Percentiles rank a stretch among this genome's conserved stretches.
phyloP scores from a whole-genome alignment of 2,329 filamentous ascomycete genomes.

The Pseudocercospora musae region DNA sequence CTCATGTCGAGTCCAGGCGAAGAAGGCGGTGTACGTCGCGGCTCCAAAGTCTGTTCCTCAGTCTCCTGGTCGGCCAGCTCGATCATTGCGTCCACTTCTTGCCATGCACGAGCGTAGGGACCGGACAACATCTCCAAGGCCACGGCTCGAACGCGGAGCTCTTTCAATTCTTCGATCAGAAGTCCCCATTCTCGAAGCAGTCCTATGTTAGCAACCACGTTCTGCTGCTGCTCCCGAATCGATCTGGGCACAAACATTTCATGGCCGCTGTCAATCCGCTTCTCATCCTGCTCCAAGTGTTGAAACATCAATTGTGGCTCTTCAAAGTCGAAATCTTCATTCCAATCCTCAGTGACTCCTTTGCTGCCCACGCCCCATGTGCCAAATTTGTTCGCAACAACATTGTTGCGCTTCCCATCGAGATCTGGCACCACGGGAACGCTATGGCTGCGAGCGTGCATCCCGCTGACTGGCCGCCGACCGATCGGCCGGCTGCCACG shows the following conservation, averaged over 20 bases:
- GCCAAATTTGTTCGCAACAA: conserved; percentile 68
- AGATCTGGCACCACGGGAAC: conserved; percentile 67
- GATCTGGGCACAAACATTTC: conserved; percentile 71
- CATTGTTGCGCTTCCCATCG: conserved; percentile 50
- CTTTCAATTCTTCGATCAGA: conserved; percentile 78
- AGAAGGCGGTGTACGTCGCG: conserved; percentile 54
- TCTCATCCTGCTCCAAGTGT: conserved; percentile 34
- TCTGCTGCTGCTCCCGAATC: conserved; percentile 77
- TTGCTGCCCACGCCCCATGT: conserved; percentile 81
- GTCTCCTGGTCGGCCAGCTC: conserved; percentile 70
- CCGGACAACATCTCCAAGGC: conserved; percentile 65
- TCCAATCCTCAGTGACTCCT: conserved; percentile 81
- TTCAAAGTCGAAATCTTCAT: conserved; percentile 81
- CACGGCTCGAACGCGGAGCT: conserved; percentile 66
- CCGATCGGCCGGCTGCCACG: conserved; percentile 66
- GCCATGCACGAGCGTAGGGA: conserved; percentile 61
- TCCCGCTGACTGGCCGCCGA: conserved; percentile 64
- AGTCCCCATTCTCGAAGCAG: conserved; percentile 77
- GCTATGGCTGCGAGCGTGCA: conserved; percentile 76
- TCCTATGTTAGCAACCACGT: conserved; percentile 78
- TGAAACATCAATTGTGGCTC: conserved; percentile 43
- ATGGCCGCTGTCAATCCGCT: conserved; percentile 44
- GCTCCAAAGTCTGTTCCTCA: conserved; percentile 51
- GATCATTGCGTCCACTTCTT: conserved; percentile 82
- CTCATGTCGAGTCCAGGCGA: conserved; percentile 57